Conservation (phyloP, 2,329 filamentous ascomycete species). For the Stemphylium vesicarium region DNA sequence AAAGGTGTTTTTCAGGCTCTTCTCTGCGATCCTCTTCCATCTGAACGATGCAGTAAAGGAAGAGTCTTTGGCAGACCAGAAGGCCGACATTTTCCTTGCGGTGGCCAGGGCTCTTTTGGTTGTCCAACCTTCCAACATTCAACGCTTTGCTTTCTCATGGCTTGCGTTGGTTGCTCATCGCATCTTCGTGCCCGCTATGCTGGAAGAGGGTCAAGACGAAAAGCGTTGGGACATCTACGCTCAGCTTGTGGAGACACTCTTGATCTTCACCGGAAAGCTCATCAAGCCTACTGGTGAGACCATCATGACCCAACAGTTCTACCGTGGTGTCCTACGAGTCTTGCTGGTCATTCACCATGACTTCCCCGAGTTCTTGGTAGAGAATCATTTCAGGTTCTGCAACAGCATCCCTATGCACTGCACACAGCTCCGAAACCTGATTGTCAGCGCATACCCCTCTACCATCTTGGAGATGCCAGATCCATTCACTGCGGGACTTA, state of each 20-base stretch:
- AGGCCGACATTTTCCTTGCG: constrained; percentile 71
- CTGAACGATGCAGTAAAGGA: constrained; percentile 65
- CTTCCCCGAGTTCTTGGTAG: constrained; percentile 89
- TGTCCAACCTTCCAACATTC: constrained; percentile 77
- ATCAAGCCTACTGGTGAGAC: constrained; percentile 75
- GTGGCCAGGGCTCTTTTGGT: constrained; percentile 75
- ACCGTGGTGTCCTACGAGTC: constrained; percentile 82
- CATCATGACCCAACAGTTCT: constrained; percentile 78
- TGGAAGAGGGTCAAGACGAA: constrained; percentile 64
- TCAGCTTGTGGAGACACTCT: constrained; percentile 73
- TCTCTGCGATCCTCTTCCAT: constrained; percentile 82
- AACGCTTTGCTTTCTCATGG: constrained; percentile 87
- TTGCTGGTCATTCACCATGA: constrained; percentile 89
- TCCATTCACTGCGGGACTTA: constrained; percentile 74
- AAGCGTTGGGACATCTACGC: constrained; percentile 78
- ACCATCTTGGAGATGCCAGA: constrained; percentile 74
- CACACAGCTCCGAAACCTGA: constrained; percentile 84
- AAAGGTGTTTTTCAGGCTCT: constrained; percentile 87
- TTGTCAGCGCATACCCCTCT: constrained; percentile 79
- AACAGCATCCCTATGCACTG: constrained; percentile 82
- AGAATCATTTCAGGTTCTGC: constrained; percentile 83
- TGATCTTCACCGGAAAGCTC: constrained; percentile 78
- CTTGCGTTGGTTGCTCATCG: constrained; percentile 81
- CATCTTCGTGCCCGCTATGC: constrained; percentile 78
- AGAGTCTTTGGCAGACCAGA: constrained; percentile 56